Evolutionary conservation across 2,329 filamentous ascomycete species (phyloP), one percentile per base, ranked within the genome.

Genomic region (Fusarium burgessii): DNA sequence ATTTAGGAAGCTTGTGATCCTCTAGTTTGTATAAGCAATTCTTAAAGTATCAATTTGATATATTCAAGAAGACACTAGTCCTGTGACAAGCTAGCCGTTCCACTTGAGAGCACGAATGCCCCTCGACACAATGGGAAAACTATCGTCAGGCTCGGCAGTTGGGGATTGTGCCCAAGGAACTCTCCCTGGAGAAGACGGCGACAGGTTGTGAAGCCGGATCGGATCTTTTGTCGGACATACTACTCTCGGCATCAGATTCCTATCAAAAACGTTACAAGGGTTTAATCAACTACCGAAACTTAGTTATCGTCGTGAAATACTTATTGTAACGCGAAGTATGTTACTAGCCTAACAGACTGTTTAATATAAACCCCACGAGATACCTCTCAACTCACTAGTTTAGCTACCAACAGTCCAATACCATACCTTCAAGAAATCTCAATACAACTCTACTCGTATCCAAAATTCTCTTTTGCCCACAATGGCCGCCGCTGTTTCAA

Each of bases 191-290:
- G 23, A 15, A 45, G 23, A 45, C 3, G 13, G 11, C 18, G 7
- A 25, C 11, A 25, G 18, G 2, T 27, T 27, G 15, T 0, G 17
- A 27, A 5, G 7, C 3, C 7, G 3, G 1, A 2, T 27, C 43
- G 25, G 43, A 46, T n/a, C 13, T 17, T 29, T 27, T 12, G n/a
- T n/a, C 25, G 43, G 17, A 27, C 3, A 46, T 6, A 5, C 12
- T 29, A 6, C 25, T 29, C 17, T 42, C 13, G 6, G 7, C 8
- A 41, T 9, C 12, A 0, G 1, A n/a, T 12, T 20, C 8, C 3
- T 6, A 3, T 5, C 6, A 4, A 6, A 6, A 13, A 6, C 5
- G 2, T 20, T 15, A 7, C n/a, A 14, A 8, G n/a, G 13, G 5
- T 15, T 6, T 23, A 20, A 0, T 9, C 8, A 27, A 45, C 17